Conservation (phyloP, 2,329 filamentous ascomycete species). For the Chaetomiaceae sp. region DNA sequence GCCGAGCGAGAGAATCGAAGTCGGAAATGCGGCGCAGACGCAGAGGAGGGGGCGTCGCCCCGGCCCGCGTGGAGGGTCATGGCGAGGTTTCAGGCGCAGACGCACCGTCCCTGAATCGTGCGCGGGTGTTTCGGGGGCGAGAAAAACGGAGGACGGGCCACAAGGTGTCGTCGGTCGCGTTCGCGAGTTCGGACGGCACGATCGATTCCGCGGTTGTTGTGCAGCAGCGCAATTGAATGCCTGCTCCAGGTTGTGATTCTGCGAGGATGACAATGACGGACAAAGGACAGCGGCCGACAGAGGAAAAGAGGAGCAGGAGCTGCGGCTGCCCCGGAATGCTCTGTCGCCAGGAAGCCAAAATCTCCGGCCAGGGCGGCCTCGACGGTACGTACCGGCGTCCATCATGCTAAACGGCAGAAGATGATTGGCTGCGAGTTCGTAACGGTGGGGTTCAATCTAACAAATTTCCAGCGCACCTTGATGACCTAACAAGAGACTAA, state of each 20-base stretch:
- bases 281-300: background rate
- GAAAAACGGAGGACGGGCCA: background rate
- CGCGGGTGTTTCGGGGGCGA: background rate
- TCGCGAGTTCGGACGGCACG: background rate
- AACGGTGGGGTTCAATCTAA: slow-evolving; percentile 2
- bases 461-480: slow-evolving; percentile 15
- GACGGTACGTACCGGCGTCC: slow-evolving; percentile 4
- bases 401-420: background rate
- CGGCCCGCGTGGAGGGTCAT: slow-evolving; percentile 15
- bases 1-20: slow-evolving; percentile 14
- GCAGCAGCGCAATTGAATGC: slow-evolving; percentile 5
- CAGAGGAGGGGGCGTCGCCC: slow-evolving; percentile 12
- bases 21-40: slow-evolving; percentile 2
- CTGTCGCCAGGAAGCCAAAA: background rate
- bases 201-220: background rate
- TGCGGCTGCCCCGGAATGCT: background rate
- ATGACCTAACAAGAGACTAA: too few species aligned
- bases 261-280: background rate
- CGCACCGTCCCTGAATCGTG: background rate
- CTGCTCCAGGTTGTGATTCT: background rate
- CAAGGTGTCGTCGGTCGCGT: too few species aligned
- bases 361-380: background rate
- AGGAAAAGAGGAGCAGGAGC: background rate
- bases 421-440: background rate
- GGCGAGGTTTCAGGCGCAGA: slow-evolving; percentile 10